Base-by-base conservation (phyloP, 2,329 filamentous ascomycete genomes). In the Penicillium paneum region DNA sequence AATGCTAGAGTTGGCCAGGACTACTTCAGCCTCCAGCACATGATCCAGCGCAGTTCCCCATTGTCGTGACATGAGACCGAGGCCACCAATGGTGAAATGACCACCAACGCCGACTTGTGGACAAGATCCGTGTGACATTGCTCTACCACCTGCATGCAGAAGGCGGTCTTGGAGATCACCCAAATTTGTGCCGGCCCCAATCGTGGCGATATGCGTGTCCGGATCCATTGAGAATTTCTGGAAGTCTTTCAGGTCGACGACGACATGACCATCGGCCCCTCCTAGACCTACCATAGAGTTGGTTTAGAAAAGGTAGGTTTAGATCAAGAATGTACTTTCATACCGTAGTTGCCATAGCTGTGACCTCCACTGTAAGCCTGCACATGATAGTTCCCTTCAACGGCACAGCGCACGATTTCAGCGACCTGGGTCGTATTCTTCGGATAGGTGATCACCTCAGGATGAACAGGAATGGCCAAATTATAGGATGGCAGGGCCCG, bases 41-140 rank as follows among this genome's bases (percentile, higher is more conserved):
- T 76, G 75, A 55, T 84, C 81, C 42, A 83, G 69, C 2, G 79
- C 73, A 2, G 79, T 67, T 17, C 81, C 81, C 76, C 79, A 82
- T 29, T 75, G 70, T 4, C 81, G 73, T 3, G 49, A 79, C 71
- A 66, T 80, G 1, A 65, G 60, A 19, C 74, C 74, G 1, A 71
- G 60, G 2, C 74, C 74, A 3, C 74, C 74, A 32, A 74, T 72
- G 2, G 73, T 76, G 11, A 72, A 65, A 55, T 76, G 74, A 2
- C 74, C 74, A 3, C 74, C 74, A 5, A 68, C 63, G 8, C 73
- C 73, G 12, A 76, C 68, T n/a, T 70, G 63, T 2, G 70, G 70
- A 38, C 69, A 75, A 15, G 67, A 65, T 4, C 74, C 74, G 45
- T 76, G 74, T 8, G 74, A 57, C 40, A 76, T 67, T 12, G 73